Evolutionary conservation across 306 rosid genomes (phyloP), one percentile per base, ranked within the genome.

Genomic region (Quercus berberidifolia): DNA sequence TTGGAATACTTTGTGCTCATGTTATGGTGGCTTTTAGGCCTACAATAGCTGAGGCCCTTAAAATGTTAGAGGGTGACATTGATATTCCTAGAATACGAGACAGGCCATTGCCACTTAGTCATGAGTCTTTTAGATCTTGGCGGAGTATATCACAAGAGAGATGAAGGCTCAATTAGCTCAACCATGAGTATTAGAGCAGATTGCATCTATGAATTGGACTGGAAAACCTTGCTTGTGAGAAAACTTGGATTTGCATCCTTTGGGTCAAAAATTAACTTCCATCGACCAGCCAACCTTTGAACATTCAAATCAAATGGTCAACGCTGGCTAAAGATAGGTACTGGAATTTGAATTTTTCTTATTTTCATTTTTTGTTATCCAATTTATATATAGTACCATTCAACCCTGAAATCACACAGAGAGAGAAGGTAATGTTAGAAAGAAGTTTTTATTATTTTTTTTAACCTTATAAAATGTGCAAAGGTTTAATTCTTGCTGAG

Each of bases 21-120:
- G 96, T 86, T 7, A 88, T 89, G 91, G 97, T 90, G 80, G 98
- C 91, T 1, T 87, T 94, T n/a, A 90, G 97, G 80, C 98, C 98
- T n/a, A 92, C 96, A 1, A 85, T 89, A 54, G 81, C 89, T 57
- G 98, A 92, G 62, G 98, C 97, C 0, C 68, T 92, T 5, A 90
- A 80, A 89, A 94, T 92, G 97, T 74, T 93, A 63, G 94, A 93
- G 43, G 98, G 98, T 70, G 97, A 93, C 15, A 90, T 88, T 83
- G 98, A 92, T 54, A 92, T 91, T 82, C 97, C 97, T 2, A 55
- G 64, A 35, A 71, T 93, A 70, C 96, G 93, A 10, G 93, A 90
- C 7, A 85, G 97, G 73, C 97, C 98, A 54, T 74, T 93, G 60
- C 97, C 98, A 28, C 85, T 92, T 5, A 84, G 90, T 46, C 93